These are phyloP conservation scores for Xylariaceae sp. DNA, from an alignment of 2,329 filamentous ascomycete genomes.

Conservation along the genomic window DNA sequence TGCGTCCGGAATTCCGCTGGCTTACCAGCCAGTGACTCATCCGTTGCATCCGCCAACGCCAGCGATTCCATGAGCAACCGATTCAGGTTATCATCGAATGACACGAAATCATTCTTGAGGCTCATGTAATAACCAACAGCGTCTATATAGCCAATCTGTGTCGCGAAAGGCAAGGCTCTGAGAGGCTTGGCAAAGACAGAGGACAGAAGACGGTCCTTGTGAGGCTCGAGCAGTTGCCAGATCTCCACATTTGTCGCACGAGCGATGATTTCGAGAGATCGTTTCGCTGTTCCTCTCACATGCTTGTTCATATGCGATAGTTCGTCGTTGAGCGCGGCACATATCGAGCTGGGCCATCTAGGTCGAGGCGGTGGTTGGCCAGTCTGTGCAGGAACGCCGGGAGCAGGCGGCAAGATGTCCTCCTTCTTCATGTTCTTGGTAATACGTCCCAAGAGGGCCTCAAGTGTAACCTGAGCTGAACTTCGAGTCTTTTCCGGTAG, in stretches of 20 bases:
- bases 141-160: constrained; percentile 97
- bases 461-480: constrained; percentile 77
- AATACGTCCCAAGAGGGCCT: constrained; percentile 72
- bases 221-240: constrained; percentile 82
- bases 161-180: constrained; percentile 85
- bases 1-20: constrained; percentile 93
- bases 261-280: constrained; percentile 75
- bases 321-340: constrained; percentile 80
- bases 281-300: constrained; percentile 82
- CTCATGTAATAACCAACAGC: constrained; percentile 93
- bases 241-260: constrained; percentile 73
- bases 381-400: constrained; percentile 28
- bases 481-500: constrained; percentile 84
- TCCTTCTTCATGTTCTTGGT: constrained; percentile 77
- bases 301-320: constrained; percentile 94
- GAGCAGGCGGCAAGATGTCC: constrained; percentile 49
- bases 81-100: constrained; percentile 88
- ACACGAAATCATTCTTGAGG: constrained; percentile 81
- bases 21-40: constrained; percentile 89
- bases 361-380: constrained; percentile 44
- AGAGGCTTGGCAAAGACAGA: constrained; percentile 95
- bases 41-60: constrained; percentile 88
- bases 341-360: constrained; percentile 69
- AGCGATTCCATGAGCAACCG: constrained; percentile 89
- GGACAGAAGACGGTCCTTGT: constrained; percentile 83